Evolutionary conservation across 768 basidiomycete genomes (phyloP).

Genomic region (Dentipellis sp.): DNA sequence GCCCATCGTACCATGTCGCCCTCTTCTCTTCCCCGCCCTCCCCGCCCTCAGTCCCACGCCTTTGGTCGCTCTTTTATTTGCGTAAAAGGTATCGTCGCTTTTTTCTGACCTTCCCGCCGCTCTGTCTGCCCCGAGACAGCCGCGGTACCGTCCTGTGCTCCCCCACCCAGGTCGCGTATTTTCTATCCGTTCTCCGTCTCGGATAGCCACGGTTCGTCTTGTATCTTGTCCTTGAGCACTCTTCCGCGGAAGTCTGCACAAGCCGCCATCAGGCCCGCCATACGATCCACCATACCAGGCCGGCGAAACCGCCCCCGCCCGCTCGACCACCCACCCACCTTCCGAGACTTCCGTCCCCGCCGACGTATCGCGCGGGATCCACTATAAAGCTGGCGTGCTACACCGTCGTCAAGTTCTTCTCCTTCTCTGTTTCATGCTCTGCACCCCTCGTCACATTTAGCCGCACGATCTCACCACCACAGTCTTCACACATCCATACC

Average conservation of each 20-base stretch:
- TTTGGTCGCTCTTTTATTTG: too few relatives aligned
- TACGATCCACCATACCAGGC: too few relatives aligned
- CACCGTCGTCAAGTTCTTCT: neutral
- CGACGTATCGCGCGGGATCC: neutral
- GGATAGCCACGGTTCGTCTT: too few relatives aligned
- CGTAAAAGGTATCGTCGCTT: too few relatives aligned
- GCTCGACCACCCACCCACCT: neutral
- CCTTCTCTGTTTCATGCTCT: constrained; percentile 9
- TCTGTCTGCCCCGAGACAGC: too few relatives aligned
- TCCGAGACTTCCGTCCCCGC: neutral
- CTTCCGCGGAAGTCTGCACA: too few relatives aligned
- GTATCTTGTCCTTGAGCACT: too few relatives aligned
- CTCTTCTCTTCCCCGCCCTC: neutral
- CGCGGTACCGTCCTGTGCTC: too few relatives aligned
- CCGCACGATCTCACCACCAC: constrained; percentile 1
- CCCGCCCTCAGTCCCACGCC: neutral
- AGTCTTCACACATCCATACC: neutral
- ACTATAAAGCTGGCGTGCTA: constrained; percentile 12
- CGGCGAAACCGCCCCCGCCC: neutral
- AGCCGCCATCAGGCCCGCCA: too few relatives aligned
- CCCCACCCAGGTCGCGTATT: too few relatives aligned
- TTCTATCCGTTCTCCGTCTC: too few relatives aligned
- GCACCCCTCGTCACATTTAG: constrained; percentile 7
- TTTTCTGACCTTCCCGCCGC: too few relatives aligned
- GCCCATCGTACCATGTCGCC: neutral